A percentile compares a stretch with the other conserved stretches of the same genome.
phyloP scores from a whole-genome alignment of 306 rosid genomes.

The Cucurbita maxima region DNA sequence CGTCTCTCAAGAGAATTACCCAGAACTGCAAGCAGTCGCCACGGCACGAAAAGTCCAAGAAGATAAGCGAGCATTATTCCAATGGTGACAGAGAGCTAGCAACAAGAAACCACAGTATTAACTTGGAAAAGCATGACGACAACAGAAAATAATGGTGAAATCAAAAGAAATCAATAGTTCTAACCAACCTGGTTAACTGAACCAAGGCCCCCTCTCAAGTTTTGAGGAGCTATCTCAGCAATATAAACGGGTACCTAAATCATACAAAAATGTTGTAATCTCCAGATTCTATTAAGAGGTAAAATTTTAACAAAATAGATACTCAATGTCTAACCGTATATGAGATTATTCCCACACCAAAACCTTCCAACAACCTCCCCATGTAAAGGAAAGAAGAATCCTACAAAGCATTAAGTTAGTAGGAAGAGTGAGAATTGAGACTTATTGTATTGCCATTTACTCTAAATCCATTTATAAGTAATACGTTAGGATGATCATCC shows the following conservation, averaged over 20 bases:
- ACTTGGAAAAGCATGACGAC: not conserved
- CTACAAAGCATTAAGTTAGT: constrained; percentile 15
- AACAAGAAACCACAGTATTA: not conserved
- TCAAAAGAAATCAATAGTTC: not conserved
- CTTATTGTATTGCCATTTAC: not conserved
- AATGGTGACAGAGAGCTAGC: constrained; percentile 61
- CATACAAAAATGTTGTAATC: not conserved
- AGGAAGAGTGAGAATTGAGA: not conserved
- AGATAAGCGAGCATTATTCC: constrained; percentile 68
- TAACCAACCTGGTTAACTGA: constrained; percentile 67
- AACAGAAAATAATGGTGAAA: not conserved
- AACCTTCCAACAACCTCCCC: constrained; percentile 86
- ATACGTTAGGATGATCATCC: not conserved
- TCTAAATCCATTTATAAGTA: not conserved
- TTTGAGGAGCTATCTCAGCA: constrained; percentile 76
- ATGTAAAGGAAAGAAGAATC: constrained; percentile 58
- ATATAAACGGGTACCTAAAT: constrained; percentile 78
- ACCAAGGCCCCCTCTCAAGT: constrained; percentile 75
- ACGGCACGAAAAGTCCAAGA: constrained; percentile 59
- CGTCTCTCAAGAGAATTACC: constrained; percentile 25
- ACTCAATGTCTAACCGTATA: constrained; percentile 45
- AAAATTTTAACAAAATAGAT: not conserved
- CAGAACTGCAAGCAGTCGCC: constrained; percentile 74
- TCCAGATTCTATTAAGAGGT: not conserved
- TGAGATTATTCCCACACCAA: constrained; percentile 85